These are phyloP conservation scores for Spongispora temasekensis DNA, from an alignment of 1,284 basidiomycete species.

Conservation along the genomic window DNA sequence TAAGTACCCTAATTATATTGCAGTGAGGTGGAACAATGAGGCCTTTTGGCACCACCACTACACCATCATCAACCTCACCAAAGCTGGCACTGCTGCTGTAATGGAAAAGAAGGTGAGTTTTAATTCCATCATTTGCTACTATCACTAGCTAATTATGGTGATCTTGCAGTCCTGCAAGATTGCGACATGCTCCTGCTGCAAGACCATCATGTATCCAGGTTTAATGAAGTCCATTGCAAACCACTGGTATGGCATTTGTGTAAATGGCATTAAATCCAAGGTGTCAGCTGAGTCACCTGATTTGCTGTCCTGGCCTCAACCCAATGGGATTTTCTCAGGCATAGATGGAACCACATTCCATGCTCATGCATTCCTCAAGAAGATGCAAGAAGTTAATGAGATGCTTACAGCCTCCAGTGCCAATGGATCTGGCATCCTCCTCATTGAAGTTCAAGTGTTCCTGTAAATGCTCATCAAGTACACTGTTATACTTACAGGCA, in stretches of 20 bases:
- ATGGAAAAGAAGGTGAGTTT: background rate
- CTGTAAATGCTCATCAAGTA: too few species aligned
- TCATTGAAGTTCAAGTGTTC: too few species aligned
- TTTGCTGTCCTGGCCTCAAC: background rate
- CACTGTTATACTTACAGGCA: too few species aligned
- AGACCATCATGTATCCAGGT: background rate
- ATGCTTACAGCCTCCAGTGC: too few species aligned
- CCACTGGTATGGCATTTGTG: background rate
- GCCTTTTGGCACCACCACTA: background rate
- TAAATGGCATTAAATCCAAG: background rate
- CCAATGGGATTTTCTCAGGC: background rate
- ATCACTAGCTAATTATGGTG: too few species aligned
- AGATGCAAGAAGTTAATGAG: too few species aligned
- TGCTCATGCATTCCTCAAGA: background rate
- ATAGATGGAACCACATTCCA: background rate
- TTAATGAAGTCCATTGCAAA: background rate
- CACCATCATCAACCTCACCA: background rate
- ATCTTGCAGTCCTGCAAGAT: background rate
- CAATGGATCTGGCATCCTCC: too few species aligned
- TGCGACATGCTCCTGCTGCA: background rate
- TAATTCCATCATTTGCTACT: background rate
- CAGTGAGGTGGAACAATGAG: background rate
- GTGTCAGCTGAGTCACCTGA: background rate
- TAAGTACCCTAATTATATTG: background rate
- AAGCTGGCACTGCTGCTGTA: background rate